Evolutionary conservation across 2,329 filamentous ascomycete genomes (phyloP).

Genomic region (Pseudopithomyces chartarum): DNA sequence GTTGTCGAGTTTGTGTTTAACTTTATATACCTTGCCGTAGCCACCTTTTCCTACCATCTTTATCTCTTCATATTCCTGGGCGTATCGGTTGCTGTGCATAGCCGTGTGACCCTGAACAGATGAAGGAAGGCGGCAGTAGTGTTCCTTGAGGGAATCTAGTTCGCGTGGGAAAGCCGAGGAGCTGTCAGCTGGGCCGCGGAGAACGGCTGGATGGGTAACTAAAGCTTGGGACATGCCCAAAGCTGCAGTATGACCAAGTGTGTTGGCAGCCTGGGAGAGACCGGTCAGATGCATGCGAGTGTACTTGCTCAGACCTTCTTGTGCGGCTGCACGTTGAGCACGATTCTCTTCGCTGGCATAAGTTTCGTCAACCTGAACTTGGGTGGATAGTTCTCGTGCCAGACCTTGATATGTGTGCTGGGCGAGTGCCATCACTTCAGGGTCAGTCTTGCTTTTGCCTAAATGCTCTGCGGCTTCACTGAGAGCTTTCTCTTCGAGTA

Average conservation of each 20-base stretch:
- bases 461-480: slow-evolving; percentile 46
- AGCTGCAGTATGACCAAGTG: slow-evolving; percentile 13
- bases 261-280: slow-evolving; percentile 15
- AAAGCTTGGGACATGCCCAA: slow-evolving; percentile 30
- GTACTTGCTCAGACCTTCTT: slow-evolving; percentile 45
- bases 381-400: slow-evolving; percentile 40
- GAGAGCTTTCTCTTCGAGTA: slow-evolving; percentile 52
- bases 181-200: not conserved
- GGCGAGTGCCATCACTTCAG: slow-evolving; percentile 45
- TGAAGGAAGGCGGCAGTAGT: slow-evolving; percentile 19
- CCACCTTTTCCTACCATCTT: slow-evolving; percentile 66
- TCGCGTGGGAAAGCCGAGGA: not conserved
- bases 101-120: slow-evolving; percentile 35
- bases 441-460: slow-evolving; percentile 36
- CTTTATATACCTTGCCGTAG: slow-evolving; percentile 68
- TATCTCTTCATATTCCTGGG: slow-evolving; percentile 45
- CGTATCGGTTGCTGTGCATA: slow-evolving; percentile 39
- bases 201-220: slow-evolving; percentile 16
- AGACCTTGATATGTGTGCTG: slow-evolving; percentile 46
- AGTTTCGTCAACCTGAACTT: slow-evolving; percentile 40
- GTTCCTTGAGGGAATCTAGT: slow-evolving; percentile 16
- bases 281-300: slow-evolving; percentile 32
- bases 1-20: slow-evolving; percentile 64
- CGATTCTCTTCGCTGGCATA: slow-evolving; percentile 47
- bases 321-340: slow-evolving; percentile 36